These are phyloP conservation scores for Lodderomyces beijingensis DNA, from an alignment of 1,139 yeast species.

Conservation along the genomic window DNA sequence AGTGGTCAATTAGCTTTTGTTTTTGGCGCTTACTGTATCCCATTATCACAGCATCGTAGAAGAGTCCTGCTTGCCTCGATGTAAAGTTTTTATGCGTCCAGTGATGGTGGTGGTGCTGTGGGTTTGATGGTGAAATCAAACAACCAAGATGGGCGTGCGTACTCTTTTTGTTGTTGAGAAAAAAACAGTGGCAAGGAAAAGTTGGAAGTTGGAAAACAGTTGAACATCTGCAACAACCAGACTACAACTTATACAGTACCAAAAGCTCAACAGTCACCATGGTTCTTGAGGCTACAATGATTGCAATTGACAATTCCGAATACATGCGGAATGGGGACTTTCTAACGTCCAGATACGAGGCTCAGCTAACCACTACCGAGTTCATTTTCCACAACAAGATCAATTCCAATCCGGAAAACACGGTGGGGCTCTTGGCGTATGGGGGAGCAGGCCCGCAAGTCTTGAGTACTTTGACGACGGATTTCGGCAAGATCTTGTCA, in stretches of 20 bases:
- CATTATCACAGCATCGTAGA: conserved; percentile 11
- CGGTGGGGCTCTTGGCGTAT: conserved; percentile 85
- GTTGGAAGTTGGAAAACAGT: not conserved
- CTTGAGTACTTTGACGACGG: conserved; percentile 80
- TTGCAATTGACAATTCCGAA: conserved; percentile 93
- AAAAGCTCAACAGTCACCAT: too few relatives aligned
- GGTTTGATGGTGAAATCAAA: too few relatives aligned
- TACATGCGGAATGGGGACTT: conserved; percentile 95
- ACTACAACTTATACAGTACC: too few relatives aligned
- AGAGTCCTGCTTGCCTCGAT: too few relatives aligned
- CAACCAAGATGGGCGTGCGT: not conserved
- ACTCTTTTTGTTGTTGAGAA: conserved; percentile 1
- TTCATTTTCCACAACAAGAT: conserved; percentile 82
- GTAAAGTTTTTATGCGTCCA: too few relatives aligned
- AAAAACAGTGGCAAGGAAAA: conserved; percentile 1
- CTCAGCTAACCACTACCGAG: conserved; percentile 91
- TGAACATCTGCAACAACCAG: too few relatives aligned
- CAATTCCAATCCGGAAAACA: conserved; percentile 86
- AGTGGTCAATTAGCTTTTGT: conserved; percentile 26
- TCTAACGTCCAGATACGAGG: conserved; percentile 83
- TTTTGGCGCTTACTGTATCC: conserved; percentile 35
- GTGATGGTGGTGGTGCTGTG: too few relatives aligned
- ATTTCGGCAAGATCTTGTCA: conserved; percentile 81
- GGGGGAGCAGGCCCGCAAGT: conserved; percentile 87
- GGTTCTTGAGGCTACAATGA: conserved; percentile 96